Base-by-base conservation (phyloP, 352 stramenopile genomes). In the Pythium brassicae region DNA sequence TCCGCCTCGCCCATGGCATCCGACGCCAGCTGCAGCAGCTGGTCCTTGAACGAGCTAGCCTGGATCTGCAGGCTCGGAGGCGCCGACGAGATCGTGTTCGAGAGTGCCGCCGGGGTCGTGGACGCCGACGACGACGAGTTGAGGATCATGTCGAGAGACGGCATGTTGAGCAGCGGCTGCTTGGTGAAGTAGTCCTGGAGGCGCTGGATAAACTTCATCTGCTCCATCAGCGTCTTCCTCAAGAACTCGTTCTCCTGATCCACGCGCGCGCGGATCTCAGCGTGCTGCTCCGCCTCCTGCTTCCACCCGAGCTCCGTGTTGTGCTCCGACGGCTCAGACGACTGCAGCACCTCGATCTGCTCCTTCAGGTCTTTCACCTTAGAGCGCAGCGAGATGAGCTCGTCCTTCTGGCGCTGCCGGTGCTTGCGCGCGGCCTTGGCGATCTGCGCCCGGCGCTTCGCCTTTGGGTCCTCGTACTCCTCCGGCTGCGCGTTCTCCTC, bases 201-300 rank as follows among this genome's bases (percentile, higher is more conserved):
- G 23, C 83, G 74, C 70, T 95, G 85, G 52, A 95, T 95, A 52
- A 95, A 95, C 71, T 95, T 95, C 85, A 95, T 95, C 76, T 95
- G 85, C 59, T 95, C 85, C 83, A 93, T 95, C 20, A 95, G 59
- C 49, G 85, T 95, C 66, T 92, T 92, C 49, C 85, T 79, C 54
- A 95, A 50, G 50, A 95, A 95, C 63, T 95, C 85, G 61, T 95
- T 95, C 62, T 95, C 85, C 66, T 95, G 83, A 63, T 95, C 85
- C 32, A 95, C 85, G 35, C 85, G 85, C 17, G 85, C 85, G 23
- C 85, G 85, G 48, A 95, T 92, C 55, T 95, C 83, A 10, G 85
- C 85, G 56, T 95, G 85, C 61, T 95, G 85, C 63, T 95, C 85
- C 22, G 85, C 85, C 61, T 95, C 85, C 53, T 95, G 83, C 68